These are phyloP conservation scores for Scytalidium sp. DNA, from an alignment of 2,329 filamentous ascomycete genomes.

Conservation along the genomic window DNA sequence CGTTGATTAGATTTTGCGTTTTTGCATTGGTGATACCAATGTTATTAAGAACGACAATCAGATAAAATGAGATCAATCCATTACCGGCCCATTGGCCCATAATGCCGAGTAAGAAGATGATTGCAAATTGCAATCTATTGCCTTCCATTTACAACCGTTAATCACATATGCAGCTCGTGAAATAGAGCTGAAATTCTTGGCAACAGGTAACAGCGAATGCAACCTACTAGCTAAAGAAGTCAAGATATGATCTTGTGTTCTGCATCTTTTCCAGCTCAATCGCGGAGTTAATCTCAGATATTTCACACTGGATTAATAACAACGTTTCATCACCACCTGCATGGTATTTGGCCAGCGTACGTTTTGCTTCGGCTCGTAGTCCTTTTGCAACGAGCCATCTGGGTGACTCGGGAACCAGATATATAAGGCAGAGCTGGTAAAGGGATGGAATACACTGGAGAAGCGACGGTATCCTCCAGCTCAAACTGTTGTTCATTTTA, in stretches of 20 bases:
- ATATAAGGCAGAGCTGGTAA: constrained; percentile 4
- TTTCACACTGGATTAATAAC: constrained; percentile 43
- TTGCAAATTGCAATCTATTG: constrained; percentile 6
- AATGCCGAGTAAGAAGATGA: constrained; percentile 4
- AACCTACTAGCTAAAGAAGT: neutral
- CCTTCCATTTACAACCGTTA: too few species aligned
- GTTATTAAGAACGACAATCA: constrained; percentile 24
- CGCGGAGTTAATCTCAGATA: constrained; percentile 36
- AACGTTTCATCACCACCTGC: constrained; percentile 43
- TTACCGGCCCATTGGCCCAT: constrained; percentile 9
- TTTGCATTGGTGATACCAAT: constrained; percentile 15
- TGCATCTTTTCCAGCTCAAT: constrained; percentile 2
- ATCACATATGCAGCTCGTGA: too few species aligned
- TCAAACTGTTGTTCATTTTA: constrained; percentile 1
- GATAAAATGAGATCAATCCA: constrained; percentile 31
- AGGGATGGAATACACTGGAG: constrained; percentile 2
- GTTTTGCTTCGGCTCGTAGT: constrained; percentile 42
- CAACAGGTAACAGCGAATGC: too few species aligned
- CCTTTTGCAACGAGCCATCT: constrained; percentile 29
- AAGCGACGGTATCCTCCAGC: constrained; percentile 5
- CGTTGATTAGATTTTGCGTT: constrained; percentile 26
- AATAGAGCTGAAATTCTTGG: too few species aligned
- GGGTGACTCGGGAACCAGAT: constrained; percentile 6
- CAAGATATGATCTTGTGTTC: neutral
- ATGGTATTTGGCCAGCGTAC: constrained; percentile 47